A percentile compares a stretch with the other conserved stretches of the same genome.
These are phyloP conservation scores for Phaeophleospora eucalypticola DNA, from an alignment of 2,329 filamentous ascomycete genomes.

Conservation along the genomic window DNA sequence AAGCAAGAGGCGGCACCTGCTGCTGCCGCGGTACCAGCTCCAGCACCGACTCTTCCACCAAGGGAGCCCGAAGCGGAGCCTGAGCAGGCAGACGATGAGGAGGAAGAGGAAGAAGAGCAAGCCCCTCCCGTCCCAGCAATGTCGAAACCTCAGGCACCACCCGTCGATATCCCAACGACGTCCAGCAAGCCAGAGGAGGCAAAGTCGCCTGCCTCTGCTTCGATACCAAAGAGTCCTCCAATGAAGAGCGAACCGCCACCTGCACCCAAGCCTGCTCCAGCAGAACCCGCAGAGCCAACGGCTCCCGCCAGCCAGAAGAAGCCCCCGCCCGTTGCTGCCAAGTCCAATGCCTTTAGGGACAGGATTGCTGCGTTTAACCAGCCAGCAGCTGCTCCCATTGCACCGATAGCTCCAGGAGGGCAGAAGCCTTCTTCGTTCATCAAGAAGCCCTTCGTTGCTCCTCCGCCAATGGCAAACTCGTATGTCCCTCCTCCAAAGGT, in stretches of 20 bases:
- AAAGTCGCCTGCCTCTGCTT: slow-evolving; percentile 25
- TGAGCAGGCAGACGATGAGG: slow-evolving; percentile 20
- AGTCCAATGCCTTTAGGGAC: slow-evolving; percentile 86
- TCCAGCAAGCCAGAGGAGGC: slow-evolving; percentile 20
- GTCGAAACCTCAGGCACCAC: slow-evolving; percentile 37
- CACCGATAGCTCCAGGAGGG: slow-evolving; percentile 81
- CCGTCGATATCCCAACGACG: slow-evolving; percentile 30
- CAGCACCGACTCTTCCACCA: slow-evolving; percentile 30
- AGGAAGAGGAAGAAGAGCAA: slow-evolving; percentile 24
- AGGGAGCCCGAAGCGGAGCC: slow-evolving; percentile 9
- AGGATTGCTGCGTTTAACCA: slow-evolving; percentile 98
- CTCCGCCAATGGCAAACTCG: slow-evolving; percentile 86
- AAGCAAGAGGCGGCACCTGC: slow-evolving; percentile 55
- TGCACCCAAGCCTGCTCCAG: slow-evolving; percentile 32
- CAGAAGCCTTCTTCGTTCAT: slow-evolving; percentile 65
- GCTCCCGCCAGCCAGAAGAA: slow-evolving; percentile 46
- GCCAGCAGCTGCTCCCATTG: slow-evolving; percentile 72
- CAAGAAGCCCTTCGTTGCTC: slow-evolving; percentile 95
- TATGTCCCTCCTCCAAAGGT: slow-evolving; percentile 76
- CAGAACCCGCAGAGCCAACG: slow-evolving; percentile 34
- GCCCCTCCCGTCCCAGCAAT: slow-evolving; percentile 29
- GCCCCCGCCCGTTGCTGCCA: slow-evolving; percentile 61
- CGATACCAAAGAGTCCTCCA: slow-evolving; percentile 16
- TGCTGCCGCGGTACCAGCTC: slow-evolving; percentile 21
- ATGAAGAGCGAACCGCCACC: slow-evolving; percentile 24